Evolutionary conservation across 2,329 filamentous ascomycete species (phyloP).

Genomic region (Neobulgaria alba): DNA sequence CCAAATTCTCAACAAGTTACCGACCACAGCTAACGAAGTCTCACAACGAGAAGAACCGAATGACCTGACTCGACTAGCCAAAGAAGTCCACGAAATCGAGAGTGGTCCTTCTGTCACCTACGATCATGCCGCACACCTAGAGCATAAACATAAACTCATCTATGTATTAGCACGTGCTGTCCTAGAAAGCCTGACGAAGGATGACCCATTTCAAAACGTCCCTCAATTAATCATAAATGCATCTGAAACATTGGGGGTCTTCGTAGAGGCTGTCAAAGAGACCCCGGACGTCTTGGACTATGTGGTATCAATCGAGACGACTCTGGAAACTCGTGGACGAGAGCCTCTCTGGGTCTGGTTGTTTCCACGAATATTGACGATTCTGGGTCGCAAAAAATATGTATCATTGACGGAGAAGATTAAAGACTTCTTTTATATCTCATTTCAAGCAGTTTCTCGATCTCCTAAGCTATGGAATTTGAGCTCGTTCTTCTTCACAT

Average conservation of each 20-base stretch:
- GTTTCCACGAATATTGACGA: conserved; percentile 47
- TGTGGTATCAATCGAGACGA: conserved; percentile 32
- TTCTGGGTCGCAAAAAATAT: conserved; percentile 46
- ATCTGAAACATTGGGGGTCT: conserved; percentile 66
- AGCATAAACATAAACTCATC: conserved; percentile 77
- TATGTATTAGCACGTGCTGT: conserved; percentile 76
- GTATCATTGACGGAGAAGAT: conserved; percentile 41
- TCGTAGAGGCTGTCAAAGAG: conserved; percentile 66
- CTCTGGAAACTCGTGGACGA: conserved; percentile 41
- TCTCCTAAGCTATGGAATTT: conserved; percentile 41
- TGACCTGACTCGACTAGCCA: conserved; percentile 64
- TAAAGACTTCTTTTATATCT: conserved; percentile 42
- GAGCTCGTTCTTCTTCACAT: conserved; percentile 36
- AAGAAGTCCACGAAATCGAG: conserved; percentile 50
- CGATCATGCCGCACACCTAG: conserved; percentile 54
- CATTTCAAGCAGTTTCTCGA: conserved; percentile 38
- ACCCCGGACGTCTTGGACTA: conserved; percentile 60
- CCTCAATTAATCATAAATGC: conserved; percentile 49
- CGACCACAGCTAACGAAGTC: conserved; percentile 48
- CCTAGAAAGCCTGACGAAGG: conserved; percentile 54
- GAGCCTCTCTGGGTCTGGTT: conserved; percentile 60
- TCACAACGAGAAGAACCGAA: conserved; percentile 58
- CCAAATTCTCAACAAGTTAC: conserved; percentile 75
- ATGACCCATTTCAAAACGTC: conserved; percentile 57
- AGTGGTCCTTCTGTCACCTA: conserved; percentile 40